phyloP scores from a whole-genome alignment of 2,329 filamentous ascomycete species.

The Neobulgaria alba region DNA sequence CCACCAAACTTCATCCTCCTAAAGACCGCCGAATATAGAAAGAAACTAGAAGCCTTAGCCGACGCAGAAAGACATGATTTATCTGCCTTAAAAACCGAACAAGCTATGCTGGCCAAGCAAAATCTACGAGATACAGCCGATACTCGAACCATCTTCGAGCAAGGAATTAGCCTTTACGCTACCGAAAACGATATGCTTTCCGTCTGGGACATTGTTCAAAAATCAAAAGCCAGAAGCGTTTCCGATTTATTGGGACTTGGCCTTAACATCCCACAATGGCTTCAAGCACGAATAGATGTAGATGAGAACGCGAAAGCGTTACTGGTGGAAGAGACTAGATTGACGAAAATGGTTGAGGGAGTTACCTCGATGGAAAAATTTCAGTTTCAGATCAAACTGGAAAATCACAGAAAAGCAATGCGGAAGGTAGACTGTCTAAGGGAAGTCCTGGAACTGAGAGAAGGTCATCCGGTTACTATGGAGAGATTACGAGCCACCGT shows the following conservation, averaged over 20 bases:
- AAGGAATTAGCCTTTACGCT: neutral
- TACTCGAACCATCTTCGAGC: neutral
- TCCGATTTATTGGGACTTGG: constrained; percentile 1
- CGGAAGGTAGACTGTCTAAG: neutral
- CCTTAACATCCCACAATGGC: neutral
- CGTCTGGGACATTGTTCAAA: neutral
- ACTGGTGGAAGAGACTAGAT: constrained; percentile 1
- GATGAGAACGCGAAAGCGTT: neutral
- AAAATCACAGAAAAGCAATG: neutral
- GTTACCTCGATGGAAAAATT: neutral
- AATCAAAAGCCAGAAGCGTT: constrained; percentile 1
- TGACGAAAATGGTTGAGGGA: neutral
- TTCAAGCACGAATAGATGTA: neutral
- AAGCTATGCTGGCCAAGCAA: neutral
- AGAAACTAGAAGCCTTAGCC: neutral
- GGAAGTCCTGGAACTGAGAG: neutral
- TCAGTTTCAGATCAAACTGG: neutral
- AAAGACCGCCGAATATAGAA: neutral
- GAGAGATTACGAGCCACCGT: neutral
- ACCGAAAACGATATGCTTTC: neutral
- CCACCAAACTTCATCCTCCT: too few species aligned
- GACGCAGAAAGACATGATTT: neutral
- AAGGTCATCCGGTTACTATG: neutral
- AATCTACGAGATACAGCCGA: neutral
- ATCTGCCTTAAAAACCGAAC: neutral